A percentile compares a stretch with the other conserved stretches of the same genome.
Evolutionary conservation across 495 filamentous ascomycete species (phyloP).

Genomic region (Tetracladium setigerum): DNA sequence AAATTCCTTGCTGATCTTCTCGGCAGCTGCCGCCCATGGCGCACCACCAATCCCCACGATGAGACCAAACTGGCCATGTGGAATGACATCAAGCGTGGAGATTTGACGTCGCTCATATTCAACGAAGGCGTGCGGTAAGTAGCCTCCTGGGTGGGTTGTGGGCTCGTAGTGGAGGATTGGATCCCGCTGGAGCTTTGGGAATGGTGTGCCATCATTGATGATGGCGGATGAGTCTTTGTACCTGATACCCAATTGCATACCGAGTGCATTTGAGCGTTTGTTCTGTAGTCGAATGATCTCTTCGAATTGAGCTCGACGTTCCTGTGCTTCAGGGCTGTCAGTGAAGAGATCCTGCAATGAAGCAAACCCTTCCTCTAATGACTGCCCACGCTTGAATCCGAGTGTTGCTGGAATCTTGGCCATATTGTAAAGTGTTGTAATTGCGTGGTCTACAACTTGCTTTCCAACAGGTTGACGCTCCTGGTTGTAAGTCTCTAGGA

Average conservation of each 20-base stretch:
- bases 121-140: constrained; percentile 36
- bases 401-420: constrained; percentile 25
- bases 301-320: constrained; percentile 18
- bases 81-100: constrained; percentile 33
- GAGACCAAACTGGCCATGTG: constrained; percentile 28
- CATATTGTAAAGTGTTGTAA: neutral
- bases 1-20: constrained; percentile 10
- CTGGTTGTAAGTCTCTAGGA: constrained; percentile 28
- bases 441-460: constrained; percentile 30
- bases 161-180: constrained; percentile 6
- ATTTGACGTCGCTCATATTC: constrained; percentile 21
- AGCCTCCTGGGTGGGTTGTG: constrained; percentile 28
- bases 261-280: constrained; percentile 31
- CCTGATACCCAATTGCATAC: constrained; percentile 33
- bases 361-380: constrained; percentile 21
- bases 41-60: constrained; percentile 30
- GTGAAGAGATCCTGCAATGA: neutral
- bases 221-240: constrained; percentile 21
- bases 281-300: constrained; percentile 23
- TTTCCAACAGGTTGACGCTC: constrained; percentile 37
- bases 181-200: neutral
- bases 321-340: constrained; percentile 22
- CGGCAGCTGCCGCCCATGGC: constrained; percentile 25
- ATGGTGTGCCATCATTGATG: constrained; percentile 7
- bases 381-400: constrained; percentile 26